Evolutionary conservation across 805 yeast genomes (phyloP), one percentile per base, ranked within the genome.

Genomic region (Lipomyces spencermartinsiae): DNA sequence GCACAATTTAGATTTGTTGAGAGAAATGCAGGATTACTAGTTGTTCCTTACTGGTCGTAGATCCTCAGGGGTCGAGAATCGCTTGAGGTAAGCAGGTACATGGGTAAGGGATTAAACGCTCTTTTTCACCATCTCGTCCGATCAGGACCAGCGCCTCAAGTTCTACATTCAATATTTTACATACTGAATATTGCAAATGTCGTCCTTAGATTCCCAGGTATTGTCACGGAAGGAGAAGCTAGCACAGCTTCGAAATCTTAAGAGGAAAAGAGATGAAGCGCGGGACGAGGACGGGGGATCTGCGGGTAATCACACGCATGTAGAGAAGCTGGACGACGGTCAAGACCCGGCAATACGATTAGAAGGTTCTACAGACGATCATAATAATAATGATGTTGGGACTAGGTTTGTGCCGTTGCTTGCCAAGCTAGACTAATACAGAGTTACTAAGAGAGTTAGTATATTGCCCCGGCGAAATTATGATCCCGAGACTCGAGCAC

Each of bases 221-320:
- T 73, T 69, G 31, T 71, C 72, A 59, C 71, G 80, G 37, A 76
- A 76, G 58, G 78, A 76, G 58, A 63, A 78, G 57, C 71, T 77
- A 33, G 78, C 79, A 14, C 75, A 76, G 64, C 71, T 77, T 46
- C 72, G 79, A 10, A 69, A 68, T 59, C 66, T 77, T 43, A 69
- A 69, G 35, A 68, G 72, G 34, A 76, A 76, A 54, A 66, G 73
- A 12, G 63, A 35, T 16, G 71, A 60, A 9, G 69, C 43, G 7
- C 58, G 34, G 19, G 16, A 22, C 16, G 62, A 62, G 54, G 58
- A 29, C 6, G 56, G 10, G 4, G 37, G 10, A 14, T 8, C 62
- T 35, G 33, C 25, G 6, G 22, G 56, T 3, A 35, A 16, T 29
- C 55, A n/a, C 25, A 25, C n/a, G n/a, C 16, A 46, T 6, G 33